Conservation (phyloP, 495 filamentous ascomycete species). For the Tuber umbilicatum region DNA sequence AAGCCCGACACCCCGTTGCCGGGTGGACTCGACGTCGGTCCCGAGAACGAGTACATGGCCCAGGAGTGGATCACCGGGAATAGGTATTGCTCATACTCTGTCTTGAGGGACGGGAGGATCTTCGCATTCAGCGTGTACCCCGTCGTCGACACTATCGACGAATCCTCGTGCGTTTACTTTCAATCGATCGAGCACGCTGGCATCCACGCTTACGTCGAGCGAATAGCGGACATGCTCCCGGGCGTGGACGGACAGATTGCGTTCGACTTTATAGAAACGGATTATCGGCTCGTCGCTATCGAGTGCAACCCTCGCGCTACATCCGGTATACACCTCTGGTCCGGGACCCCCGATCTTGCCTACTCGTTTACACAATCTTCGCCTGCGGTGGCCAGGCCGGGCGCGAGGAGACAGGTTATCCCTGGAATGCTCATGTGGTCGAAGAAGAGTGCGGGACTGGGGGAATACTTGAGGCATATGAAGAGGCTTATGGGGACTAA, state of each 20-base stretch:
- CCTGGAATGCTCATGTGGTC: constrained; percentile 42
- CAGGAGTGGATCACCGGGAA: constrained; percentile 39
- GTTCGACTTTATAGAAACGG: constrained; percentile 37
- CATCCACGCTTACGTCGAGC: constrained; percentile 24
- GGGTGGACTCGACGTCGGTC: constrained; percentile 5
- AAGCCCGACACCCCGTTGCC: constrained; percentile 15
- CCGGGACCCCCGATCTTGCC: constrained; percentile 31
- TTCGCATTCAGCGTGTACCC: constrained; percentile 36
- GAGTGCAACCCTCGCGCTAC: constrained; percentile 42
- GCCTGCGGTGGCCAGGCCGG: constrained; percentile 16
- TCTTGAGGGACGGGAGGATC: constrained; percentile 24
- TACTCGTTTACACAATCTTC: constrained; percentile 1
- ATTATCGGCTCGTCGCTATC: constrained; percentile 24
- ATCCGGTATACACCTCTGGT: constrained; percentile 39
- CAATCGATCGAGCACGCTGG: constrained; percentile 26
- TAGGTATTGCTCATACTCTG: constrained; percentile 37
- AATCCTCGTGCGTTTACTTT: constrained; percentile 39
- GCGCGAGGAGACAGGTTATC: constrained; percentile 29
- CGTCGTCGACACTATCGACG: constrained; percentile 40
- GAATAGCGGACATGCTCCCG: constrained; percentile 16
- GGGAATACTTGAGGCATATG: constrained; percentile 34
- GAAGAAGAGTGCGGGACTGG: constrained; percentile 8
- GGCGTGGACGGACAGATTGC: constrained; percentile 25
- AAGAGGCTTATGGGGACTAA: constrained; percentile 28
- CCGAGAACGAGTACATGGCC: constrained; percentile 38